Base-by-base conservation (phyloP, 306 rosid species). In the Carpinus fangiana region DNA sequence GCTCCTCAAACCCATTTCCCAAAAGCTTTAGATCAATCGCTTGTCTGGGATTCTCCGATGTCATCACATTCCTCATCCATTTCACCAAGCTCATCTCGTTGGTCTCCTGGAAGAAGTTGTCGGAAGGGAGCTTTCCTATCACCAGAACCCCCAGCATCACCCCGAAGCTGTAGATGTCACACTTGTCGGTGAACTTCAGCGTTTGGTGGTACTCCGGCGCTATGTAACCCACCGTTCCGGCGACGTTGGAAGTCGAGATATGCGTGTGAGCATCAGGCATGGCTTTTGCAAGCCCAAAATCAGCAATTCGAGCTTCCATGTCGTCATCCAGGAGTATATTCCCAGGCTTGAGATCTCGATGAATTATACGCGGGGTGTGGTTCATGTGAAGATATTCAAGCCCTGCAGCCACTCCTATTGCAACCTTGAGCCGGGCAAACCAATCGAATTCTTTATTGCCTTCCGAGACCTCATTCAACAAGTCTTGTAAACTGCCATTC, bases 121-220 rank as follows among this genome's bases (percentile, higher is more conserved):
- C 97, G 5, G 96, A 88, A 46, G 97, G 98, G 72, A 86, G 82
- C 86, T 66, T 91, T 3, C 99, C 99, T 2, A 89, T 93, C 6
- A 96, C 96, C 86, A 96, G 62, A 12, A 93, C 93, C 4, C 87
- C 98, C 1, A 96, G 90, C 9, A 96, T 26, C 36, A 96, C 98
- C 69, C 99, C 99, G 43, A 84, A 96, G 76, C 96, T 89, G 76
- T 87, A 96, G 12, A 93, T 90, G 9, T 96, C 99, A 75, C 99
- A 96, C 90, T 83, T 96, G 80, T 96, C 97, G 17, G 93, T 93
- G 84, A 96, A 93, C 86, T 91, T 96, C 12, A 93, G 66, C 3
- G 88, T 91, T 80, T 93, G 98, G 51, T 93, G 97, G 83, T 93
- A 93, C 82, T 96, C 99, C 0, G 99, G 99, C 8, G 99, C 92